Percentiles rank a stretch among this genome's conserved stretches.
Conservation (phyloP, 495 filamentous ascomycete species). For the Aspergillus coremiiformis region DNA sequence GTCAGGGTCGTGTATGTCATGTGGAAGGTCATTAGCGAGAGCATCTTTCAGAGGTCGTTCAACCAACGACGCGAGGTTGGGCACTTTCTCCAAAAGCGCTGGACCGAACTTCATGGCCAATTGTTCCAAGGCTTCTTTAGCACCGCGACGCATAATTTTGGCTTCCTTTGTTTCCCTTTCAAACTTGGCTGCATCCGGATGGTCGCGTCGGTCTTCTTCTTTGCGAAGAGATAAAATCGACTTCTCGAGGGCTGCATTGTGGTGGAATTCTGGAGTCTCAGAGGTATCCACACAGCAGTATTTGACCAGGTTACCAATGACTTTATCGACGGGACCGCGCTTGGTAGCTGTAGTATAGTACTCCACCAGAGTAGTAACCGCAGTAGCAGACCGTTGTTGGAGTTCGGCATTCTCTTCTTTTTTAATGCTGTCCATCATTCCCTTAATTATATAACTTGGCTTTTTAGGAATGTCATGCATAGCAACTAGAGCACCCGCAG, state of each 20-base stretch:
- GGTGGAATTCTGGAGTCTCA: constrained; percentile 89
- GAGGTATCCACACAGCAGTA: constrained; percentile 96
- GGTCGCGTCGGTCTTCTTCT: constrained; percentile 92
- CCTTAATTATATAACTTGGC: constrained; percentile 81
- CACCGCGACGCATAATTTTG: constrained; percentile 80
- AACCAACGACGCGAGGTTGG: constrained; percentile 71
- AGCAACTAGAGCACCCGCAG: constrained; percentile 80
- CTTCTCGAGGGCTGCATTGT: constrained; percentile 63
- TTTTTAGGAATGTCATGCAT: constrained; percentile 83
- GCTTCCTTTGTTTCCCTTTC: constrained; percentile 80
- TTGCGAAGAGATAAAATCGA: constrained; percentile 87
- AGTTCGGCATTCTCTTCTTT: constrained; percentile 86
- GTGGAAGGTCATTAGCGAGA: constrained; percentile 65
- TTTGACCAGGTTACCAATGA: constrained; percentile 87
- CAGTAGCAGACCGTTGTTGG: constrained; percentile 77
- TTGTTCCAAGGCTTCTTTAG: constrained; percentile 91
- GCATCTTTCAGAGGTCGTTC: constrained; percentile 68
- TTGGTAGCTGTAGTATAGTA: constrained; percentile 71
- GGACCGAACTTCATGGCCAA: constrained; percentile 69
- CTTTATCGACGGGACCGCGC: constrained; percentile 79
- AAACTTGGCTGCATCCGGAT: constrained; percentile 80
- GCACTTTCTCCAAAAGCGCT: constrained; percentile 68
- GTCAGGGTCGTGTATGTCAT: constrained; percentile 59
- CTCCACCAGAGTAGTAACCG: constrained; percentile 76
- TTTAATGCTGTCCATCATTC: constrained; percentile 97